Percentiles rank a stretch among this genome's conserved stretches.
Evolutionary conservation across 2,329 filamentous ascomycete species (phyloP).

Genomic region (Nemania sp.): DNA sequence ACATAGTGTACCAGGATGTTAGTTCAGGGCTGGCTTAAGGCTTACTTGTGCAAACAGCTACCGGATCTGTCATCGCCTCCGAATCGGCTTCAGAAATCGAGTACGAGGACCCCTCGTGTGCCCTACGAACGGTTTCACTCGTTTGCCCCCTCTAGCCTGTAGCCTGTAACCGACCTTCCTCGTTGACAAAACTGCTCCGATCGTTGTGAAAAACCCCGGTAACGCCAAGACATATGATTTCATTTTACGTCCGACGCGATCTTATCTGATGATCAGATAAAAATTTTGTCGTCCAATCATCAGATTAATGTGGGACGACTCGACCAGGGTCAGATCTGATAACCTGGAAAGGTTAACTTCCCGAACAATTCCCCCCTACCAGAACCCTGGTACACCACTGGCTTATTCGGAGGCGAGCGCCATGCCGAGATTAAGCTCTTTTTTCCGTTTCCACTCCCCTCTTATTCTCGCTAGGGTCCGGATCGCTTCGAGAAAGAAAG

Average conservation of each 20-base stretch:
- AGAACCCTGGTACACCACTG: neutral
- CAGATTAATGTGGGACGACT: conserved; percentile 24
- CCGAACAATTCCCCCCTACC: conserved; percentile 16
- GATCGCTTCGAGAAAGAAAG: conserved; percentile 5
- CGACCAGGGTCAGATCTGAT: conserved; percentile 35
- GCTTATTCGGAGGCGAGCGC: conserved; percentile 1
- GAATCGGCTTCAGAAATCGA: conserved; percentile 18
- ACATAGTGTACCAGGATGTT: neutral
- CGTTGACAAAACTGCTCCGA: conserved; percentile 36
- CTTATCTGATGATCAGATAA: conserved; percentile 49
- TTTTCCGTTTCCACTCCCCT: conserved; percentile 16
- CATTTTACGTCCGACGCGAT: conserved; percentile 38
- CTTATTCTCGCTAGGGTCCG: neutral
- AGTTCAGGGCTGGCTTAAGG: neutral
- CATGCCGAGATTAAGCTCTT: conserved; percentile 25
- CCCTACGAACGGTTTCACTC: neutral
- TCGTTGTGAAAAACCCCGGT: conserved; percentile 30
- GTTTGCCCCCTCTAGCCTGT: conserved; percentile 10
- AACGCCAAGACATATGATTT: conserved; percentile 40
- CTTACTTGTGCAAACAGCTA: neutral
- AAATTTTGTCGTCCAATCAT: conserved; percentile 29
- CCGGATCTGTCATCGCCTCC: conserved; percentile 15
- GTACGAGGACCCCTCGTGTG: neutral
- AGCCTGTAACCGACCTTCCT: conserved; percentile 26
- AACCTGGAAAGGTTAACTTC: conserved; percentile 24